Evolutionary conservation across 108 stramenopile species (phyloP), one percentile per base, ranked within the genome.

Genomic region (Cyclotella cryptica): DNA sequence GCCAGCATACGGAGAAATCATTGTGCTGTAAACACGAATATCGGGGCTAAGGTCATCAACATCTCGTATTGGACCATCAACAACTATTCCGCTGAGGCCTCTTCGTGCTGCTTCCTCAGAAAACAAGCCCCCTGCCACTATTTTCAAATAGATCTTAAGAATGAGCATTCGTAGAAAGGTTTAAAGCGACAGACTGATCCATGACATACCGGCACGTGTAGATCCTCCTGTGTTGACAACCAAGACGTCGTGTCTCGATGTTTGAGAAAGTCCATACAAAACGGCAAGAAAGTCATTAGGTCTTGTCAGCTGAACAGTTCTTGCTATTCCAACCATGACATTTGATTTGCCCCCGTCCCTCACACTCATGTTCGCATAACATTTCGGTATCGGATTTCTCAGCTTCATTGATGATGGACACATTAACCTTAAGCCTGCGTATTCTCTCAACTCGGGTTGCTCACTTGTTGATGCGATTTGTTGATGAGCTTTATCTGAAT

Each of bases 241-340:
- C 49, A 88, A 64, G 0, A 85, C 87, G 51, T 85, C 84, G 53
- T 74, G 78, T 29, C 53, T 14, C 29, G 45, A 15, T 24, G 68
- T 49, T 52, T 79, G 43, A 27, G 74, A 66, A 41, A 88, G 58
- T 27, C 71, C 87, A 42, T 62, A 44, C 51, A 88, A 53, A 30
- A 88, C 84, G 9, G 84, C 72, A 28, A 87, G 73, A 67, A 87
- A 87, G 69, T 87, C 87, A 42, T 87, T 80, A 28, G 81, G 77
- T 66, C 73, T 62, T n/a, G 80, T 19, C 27, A 80, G 66, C 29
- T 80, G 79, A 57, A 84, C 68, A 28, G 86, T 84, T 40, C 86
- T 46, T 29, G 67, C 67, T 18, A 68, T 35, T 0, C 67, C 67
- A 52, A 52, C 67, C 67, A 68, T 68, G 19, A 68, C 51, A 53